Evolutionary conservation across 257 asterid genomes (phyloP).

Genomic region (Ehretia macrophylla): DNA sequence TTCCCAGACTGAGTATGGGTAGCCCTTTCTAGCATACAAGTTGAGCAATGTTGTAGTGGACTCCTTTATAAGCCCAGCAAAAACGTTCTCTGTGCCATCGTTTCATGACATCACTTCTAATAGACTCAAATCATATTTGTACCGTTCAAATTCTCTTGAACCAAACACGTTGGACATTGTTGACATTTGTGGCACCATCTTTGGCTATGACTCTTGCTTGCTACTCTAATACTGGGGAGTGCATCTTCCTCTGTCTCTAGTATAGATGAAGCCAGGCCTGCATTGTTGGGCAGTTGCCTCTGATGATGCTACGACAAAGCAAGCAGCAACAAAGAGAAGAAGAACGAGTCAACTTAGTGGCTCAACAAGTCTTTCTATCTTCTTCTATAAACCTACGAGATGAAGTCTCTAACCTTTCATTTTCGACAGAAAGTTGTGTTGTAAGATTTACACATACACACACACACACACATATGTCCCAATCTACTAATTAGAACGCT

Average conservation of each 20-base stretch:
- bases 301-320: conserved; percentile 8
- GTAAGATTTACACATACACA: no score
- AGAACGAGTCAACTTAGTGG: conserved; percentile 7
- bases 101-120: conserved; percentile 54
- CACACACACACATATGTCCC: no score
- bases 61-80: conserved; percentile 49
- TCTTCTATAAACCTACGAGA: no score
- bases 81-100: conserved; percentile 43
- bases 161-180: conserved; percentile 76
- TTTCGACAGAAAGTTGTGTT: not conserved
- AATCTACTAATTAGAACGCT: no score
- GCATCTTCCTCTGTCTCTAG: conserved; percentile 78
- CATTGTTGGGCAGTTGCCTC: conserved; percentile 16
- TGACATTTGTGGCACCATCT: conserved; percentile 68
- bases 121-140: conserved; percentile 56
- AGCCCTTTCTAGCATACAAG: conserved; percentile 69
- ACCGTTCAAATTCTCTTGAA: conserved; percentile 66
- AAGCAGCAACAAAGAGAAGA: conserved; percentile 13
- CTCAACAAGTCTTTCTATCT: not conserved
- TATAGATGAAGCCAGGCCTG: conserved; percentile 64
- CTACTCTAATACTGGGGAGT: conserved; percentile 92
- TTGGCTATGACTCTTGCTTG: conserved; percentile 76
- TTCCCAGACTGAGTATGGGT: conserved; percentile 76
- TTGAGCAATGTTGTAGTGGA: conserved; percentile 85
- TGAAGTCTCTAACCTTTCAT: not conserved